Base-by-base conservation (phyloP, 305 asterid genomes). In the Plantago coronopus region DNA sequence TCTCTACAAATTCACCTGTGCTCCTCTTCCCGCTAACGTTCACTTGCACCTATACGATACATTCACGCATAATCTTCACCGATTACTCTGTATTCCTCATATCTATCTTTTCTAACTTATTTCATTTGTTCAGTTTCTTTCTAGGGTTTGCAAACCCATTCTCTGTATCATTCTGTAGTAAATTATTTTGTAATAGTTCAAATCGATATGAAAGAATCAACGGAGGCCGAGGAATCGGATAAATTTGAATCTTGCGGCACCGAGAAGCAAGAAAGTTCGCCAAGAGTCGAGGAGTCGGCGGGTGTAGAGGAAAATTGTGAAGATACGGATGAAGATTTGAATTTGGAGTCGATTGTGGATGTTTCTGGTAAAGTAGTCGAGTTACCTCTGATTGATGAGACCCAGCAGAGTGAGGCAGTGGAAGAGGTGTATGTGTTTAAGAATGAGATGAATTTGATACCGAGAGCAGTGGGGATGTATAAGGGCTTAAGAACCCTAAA, bases 401-500 rank as follows among this genome's bases (percentile, higher is more conserved):
- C 15, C 43, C 43, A 31, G 38, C 38, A 72, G 15, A 79, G 70
- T 7, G 64, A 70, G 49, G 61, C 61, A 37, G 86, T 74, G 55
- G 83, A 86, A 64, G 83, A 77, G 72, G 60, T 91, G 67, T 91
- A 84, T 40, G n/a, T 86, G 77, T 91, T 86, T 70, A 86, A 89
- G 83, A 91, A 91, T 64, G 85, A 75, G 69, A 76, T 83, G 66
- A 86, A 83, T 79, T 83, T 86, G 73, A 80, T 89, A 37, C 95
- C 98, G 3, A 78, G 61, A 25, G 74, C 70, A 31, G 79, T 76
- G 49, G 97, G 95, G 60, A 79, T 74, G 65, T 61, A 86, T 17
- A 79, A 66, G 78, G 76, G 79, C 40, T 74, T 91, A 73, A 86
- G 78, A 73, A 80, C 88, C 2, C 69, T 91, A 23, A 91, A 91